Evolutionary conservation across 441 rosid genomes (phyloP), one percentile per base, ranked within the genome.

Genomic region (Arabidopsis lyrata): DNA sequence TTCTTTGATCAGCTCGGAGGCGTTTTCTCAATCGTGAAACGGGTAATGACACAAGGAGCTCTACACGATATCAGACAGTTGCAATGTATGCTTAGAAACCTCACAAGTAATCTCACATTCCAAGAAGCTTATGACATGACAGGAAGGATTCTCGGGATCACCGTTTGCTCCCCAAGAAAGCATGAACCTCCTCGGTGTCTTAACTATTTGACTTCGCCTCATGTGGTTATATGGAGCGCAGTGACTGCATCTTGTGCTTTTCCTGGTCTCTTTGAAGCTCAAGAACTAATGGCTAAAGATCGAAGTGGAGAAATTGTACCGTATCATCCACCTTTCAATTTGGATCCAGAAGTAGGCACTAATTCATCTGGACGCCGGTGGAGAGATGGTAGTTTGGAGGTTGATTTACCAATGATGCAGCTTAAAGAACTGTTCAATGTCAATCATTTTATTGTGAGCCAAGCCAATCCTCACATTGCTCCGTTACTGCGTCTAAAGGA

Each of bases 141-240:
- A 0, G 99, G 99, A 49, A 84, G 97, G 73, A 78, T 92, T 63
- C 96, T 95, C 8, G 99, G 89, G 22, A 95, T 95, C 67, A 95
- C 97, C 0, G 99, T 95, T 71, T 95, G 99, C 82, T 95, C 99
- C 20, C 96, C 96, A 1, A 86, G 99, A 82, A 95, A 92, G 83
- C 99, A 95, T n/a, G 98, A 95, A 73, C 98, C 99, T 15, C 99
- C 99, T 55, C 85, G 98, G 75, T 92, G 96, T 83, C 95, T 95
- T 73, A 92, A 95, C 79, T 95, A 95, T 84, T 82, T 95, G 78
- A 95, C 93, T 61, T 90, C 98, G 0, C 98, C 99, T 78, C 99
- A 95, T 69, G 99, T 95, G 54, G 95, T 95, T 41, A 95, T 95
- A 83, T 95, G 98, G 97, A 95, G 98, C 44, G 99, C 98, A 39